Evolutionary conservation across 2,329 filamentous ascomycete genomes (phyloP), one percentile per base, ranked within the genome.

Genomic region (Coniella lustricola): DNA sequence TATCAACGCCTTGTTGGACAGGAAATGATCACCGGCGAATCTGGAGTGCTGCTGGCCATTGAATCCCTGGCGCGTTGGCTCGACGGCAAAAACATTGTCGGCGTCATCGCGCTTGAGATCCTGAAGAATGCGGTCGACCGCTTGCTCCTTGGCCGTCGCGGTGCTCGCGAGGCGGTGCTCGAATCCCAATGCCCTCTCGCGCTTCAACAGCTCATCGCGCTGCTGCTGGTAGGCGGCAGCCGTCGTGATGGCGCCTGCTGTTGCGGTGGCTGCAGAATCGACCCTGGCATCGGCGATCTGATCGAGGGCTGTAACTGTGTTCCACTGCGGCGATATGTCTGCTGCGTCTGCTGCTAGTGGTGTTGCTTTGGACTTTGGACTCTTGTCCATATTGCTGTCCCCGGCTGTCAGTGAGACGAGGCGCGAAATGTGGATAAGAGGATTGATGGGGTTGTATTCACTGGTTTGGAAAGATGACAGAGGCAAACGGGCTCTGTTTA

Each of bases 21-120:
- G 64, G 58, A 80, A 84, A 60, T 82, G 79, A 56, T 81, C 77
- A 21, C 73, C 74, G 0, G 71, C 58, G 46, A 74, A 72, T 5
- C 69, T 66, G 3, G 59, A 55, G 47, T 77, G 74, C 18, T 54
- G 53, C 60, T 77, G 75, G 3, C 69, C 69, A 12, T 60, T 64
- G 47, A 64, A 65, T 7, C 73, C 73, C 8, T 34, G 44, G 16
- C 66, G 59, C 7, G 60, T 48, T 8, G 48, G 32, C 13, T 66
- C 65, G 7, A 35, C 42, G 9, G 53, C 59, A 54, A 71, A 77
- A 34, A 75, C 49, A 2, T 50, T 33, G 9, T 54, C 43, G 21
- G 63, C 52, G 51, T 77, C 74, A 7, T 55, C 38, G 12, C 48
- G 38, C 49, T 63, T 67, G 38, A 76, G 55, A 1, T 21, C 29